These are phyloP conservation scores for Plicaturopsis crispa DNA, from an alignment of 768 basidiomycete species.

Conservation along the genomic window DNA sequence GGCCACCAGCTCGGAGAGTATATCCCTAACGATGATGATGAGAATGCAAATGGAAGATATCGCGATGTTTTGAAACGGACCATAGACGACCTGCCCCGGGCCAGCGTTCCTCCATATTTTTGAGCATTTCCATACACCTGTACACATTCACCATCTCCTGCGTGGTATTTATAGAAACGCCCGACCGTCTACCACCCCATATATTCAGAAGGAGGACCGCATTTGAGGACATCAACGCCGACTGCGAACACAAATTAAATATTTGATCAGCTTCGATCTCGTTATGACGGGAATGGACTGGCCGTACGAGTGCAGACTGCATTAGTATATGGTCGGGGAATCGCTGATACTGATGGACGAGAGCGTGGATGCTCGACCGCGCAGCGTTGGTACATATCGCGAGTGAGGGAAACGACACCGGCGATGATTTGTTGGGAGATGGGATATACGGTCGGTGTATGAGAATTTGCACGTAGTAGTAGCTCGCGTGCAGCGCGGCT, in stretches of 20 bases:
- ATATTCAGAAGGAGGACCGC: constrained; percentile 37
- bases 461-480: constrained; percentile 37
- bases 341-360: constrained; percentile 36
- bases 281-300: no score
- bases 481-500: constrained; percentile 27
- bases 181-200: constrained; percentile 25
- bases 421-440: constrained; percentile 18
- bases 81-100: constrained; percentile 10
- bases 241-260: constrained; percentile 8
- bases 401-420: constrained; percentile 35
- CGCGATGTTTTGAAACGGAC: no score
- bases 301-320: no score
- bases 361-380: constrained; percentile 35
- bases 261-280: constrained; percentile 11
- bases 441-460: constrained; percentile 46
- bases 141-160: constrained; percentile 30
- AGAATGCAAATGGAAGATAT: neutral
- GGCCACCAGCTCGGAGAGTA: constrained; percentile 14
- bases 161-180: constrained; percentile 20
- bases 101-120: constrained; percentile 12
- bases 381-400: constrained; percentile 48
- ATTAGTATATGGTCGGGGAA: no score
- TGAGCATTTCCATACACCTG: constrained; percentile 31
- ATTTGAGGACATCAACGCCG: constrained; percentile 30
- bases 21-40: constrained; percentile 26